Evolutionary conservation across 768 basidiomycete genomes (phyloP).

Genomic region (Termitomyces sp.): DNA sequence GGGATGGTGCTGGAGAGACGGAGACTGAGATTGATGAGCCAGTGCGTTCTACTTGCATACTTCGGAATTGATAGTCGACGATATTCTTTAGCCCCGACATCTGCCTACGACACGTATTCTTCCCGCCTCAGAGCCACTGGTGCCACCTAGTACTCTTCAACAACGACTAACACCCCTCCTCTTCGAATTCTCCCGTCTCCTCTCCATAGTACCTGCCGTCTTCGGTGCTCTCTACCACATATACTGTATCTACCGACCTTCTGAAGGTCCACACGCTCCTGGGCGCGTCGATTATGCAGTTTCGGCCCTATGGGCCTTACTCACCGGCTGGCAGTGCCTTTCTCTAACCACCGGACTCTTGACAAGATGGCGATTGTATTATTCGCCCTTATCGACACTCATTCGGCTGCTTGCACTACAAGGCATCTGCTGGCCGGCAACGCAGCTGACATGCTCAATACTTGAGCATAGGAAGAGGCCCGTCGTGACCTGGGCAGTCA

Average conservation of each 20-base stretch:
- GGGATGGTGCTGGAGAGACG: slow-evolving; percentile 65
- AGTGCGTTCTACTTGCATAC: slow-evolving; percentile 35
- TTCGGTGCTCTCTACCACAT: slow-evolving; percentile 53
- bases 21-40: slow-evolving; percentile 78
- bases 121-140: slow-evolving; percentile 41
- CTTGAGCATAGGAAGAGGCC: slow-evolving; percentile 69
- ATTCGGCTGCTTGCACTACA: slow-evolving; percentile 91
- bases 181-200: slow-evolving; percentile 64
- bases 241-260: slow-evolving; percentile 47
- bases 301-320: slow-evolving; percentile 69
- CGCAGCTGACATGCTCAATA: slow-evolving; percentile 75
- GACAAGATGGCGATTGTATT: slow-evolving; percentile 87
- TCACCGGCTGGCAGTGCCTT: slow-evolving; percentile 90
- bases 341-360: slow-evolving; percentile 84
- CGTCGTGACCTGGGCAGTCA: slow-evolving; percentile 84
- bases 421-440: slow-evolving; percentile 95
- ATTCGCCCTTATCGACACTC: slow-evolving; percentile 81
- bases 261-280: slow-evolving; percentile 25
- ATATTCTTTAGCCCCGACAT: slow-evolving; percentile 43
- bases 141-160: slow-evolving; percentile 43
- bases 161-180: slow-evolving; percentile 51
- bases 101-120: slow-evolving; percentile 67
- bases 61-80: neutral
- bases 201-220: slow-evolving; percentile 69
- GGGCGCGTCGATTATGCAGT: slow-evolving; percentile 62